Base-by-base conservation (phyloP, 352 stramenopile species). In the Phytopythium sindhum region DNA sequence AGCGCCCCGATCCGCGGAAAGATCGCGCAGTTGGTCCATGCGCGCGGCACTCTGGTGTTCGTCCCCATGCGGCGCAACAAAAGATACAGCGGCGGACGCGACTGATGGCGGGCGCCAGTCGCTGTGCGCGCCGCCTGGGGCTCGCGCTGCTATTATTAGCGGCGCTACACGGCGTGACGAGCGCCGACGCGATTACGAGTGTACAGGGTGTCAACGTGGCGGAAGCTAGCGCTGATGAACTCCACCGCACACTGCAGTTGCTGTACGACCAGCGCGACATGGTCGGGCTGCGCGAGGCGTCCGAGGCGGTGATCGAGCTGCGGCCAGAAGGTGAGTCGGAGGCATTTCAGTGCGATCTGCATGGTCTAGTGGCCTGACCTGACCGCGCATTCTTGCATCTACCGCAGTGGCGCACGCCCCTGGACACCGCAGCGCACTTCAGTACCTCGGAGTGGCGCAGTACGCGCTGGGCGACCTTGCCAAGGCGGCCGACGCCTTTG, bases 381-480 rank as follows among this genome's bases (percentile, higher is more conserved):
- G 9, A 37, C 9, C 31, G 31, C 31, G 31, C 31, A 37, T 37
- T 9, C 14, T 52, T 21, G 15, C 51, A 2, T 52, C 21, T 19
- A 47, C 55, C 26, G 33, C n/a, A 80, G 76, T 73, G 17, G 35
- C 73, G 26, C 44, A 45, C 41, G 78, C 81, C 45, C 39, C 71
- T 41, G 55, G 56, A 19, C 74, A 74, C 63, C 74, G 79, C 6
- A 90, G 69, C 35, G 77, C 78, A 48, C 91, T 81, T 56, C 71
- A 94, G 66, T 90, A 81, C 60, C 66, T 95, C 4, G 86, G 82
- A 21, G 68, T 88, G 17, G 79, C 82, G 19, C 80, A 91, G 52
- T 91, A 92, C 58, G 63, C 75, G n/a, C 73, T 93, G 23, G 86
- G 84, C 0, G 66, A 91, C 33, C 61, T 94, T 31, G 56, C 71